Evolutionary conservation across 2,329 filamentous ascomycete genomes (phyloP), one percentile per base, ranked within the genome.

Genomic region (Immersiporthe knoxdaviesiana): DNA sequence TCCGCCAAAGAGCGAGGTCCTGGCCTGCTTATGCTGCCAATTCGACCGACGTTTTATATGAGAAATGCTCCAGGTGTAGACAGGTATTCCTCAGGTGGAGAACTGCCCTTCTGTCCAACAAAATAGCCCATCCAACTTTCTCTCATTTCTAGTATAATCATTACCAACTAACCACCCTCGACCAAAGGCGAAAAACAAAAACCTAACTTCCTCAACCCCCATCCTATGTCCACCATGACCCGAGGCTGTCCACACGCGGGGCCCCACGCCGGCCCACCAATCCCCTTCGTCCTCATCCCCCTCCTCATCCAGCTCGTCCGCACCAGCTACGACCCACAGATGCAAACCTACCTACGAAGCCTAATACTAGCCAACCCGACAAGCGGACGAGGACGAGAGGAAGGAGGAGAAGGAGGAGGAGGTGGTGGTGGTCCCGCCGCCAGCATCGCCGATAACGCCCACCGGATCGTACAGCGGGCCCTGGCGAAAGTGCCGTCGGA

Each of bases 361-460:
- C n/a, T n/a, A 2, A 2, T 72, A 21, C 16, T 59, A n/a, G 30
- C 16, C 5, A 35, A 30, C 10, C 52, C 50, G 18, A 66, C 41
- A 7, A n/a, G n/a, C n/a, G n/a, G n/a, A n/a, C n/a, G n/a, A n/a
- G n/a, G n/a, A n/a, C n/a, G n/a, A n/a, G n/a, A n/a, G n/a, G n/a
- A n/a, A n/a, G n/a, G n/a, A n/a, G n/a, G n/a, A n/a, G n/a, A n/a
- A n/a, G n/a, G n/a, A n/a, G n/a, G n/a, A n/a, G n/a, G n/a, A n/a
- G n/a, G n/a, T n/a, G n/a, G n/a, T n/a, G 68, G 65, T 4, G 68
- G 68, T 4, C 70, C 70, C 11, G 52, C 24, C 2, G 52, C 58
- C 14, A 58, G n/a, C n/a, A n/a, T 72, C 14, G 70, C 70, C 12
- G 68, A 68, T 27, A 70, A 70, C 6, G 70, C 68, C 10, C 70